Conservation (phyloP, 2,329 filamentous ascomycete genomes). For the Ilyonectria mors-panacis region DNA sequence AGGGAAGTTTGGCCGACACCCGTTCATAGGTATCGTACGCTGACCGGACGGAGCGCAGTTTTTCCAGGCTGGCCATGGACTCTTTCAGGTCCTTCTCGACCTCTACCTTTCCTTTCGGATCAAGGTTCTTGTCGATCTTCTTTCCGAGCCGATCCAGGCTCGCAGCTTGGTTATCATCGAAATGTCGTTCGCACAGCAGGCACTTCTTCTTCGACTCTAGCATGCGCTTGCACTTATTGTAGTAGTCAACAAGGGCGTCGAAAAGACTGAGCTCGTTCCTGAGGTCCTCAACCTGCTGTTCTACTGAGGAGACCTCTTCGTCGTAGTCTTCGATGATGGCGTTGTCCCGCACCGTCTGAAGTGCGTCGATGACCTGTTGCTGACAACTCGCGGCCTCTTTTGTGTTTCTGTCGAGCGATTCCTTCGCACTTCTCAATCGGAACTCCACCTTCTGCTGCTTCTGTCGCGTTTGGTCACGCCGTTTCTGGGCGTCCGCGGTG, state of each 20-base stretch:
- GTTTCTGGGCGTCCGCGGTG: constrained; percentile 76
- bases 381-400: constrained; percentile 75
- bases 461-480: constrained; percentile 78
- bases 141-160: constrained; percentile 74
- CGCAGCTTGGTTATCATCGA: constrained; percentile 72
- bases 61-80: constrained; percentile 65
- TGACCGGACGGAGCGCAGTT: constrained; percentile 73
- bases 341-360: constrained; percentile 61
- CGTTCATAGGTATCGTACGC: constrained; percentile 83
- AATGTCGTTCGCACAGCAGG: constrained; percentile 80
- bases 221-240: constrained; percentile 75
- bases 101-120: constrained; percentile 74
- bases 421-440: constrained; percentile 75
- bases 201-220: constrained; percentile 81
- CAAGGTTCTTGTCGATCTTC: constrained; percentile 75
- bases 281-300: constrained; percentile 71
- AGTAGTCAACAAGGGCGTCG: constrained; percentile 80
- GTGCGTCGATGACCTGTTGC: constrained; percentile 65
- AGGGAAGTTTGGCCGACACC: constrained; percentile 79
- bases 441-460: constrained; percentile 85
- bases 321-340: constrained; percentile 69
- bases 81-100: constrained; percentile 73
- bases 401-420: constrained; percentile 75
- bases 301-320: constrained; percentile 65
- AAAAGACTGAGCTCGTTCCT: constrained; percentile 79